A percentile compares a stretch with the other conserved stretches of the same genome.
Conservation (phyloP, 306 rosid species). For the Cercis canadensis region DNA sequence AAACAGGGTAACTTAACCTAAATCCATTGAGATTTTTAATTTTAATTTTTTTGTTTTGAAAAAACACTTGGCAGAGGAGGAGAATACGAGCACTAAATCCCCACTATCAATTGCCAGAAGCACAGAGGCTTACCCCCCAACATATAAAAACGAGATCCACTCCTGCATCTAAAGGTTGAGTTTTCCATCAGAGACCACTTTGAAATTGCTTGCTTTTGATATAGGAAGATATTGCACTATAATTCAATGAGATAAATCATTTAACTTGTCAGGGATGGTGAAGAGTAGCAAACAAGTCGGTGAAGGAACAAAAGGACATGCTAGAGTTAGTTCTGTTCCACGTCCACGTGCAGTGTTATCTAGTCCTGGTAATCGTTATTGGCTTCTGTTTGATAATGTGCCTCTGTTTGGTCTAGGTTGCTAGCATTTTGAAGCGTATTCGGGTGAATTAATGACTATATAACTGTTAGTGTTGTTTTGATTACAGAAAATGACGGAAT, state of each 20-base stretch:
- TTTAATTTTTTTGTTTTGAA: too few species aligned
- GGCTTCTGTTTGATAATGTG: background rate
- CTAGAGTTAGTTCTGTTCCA: constrained; percentile 32
- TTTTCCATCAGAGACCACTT: background rate
- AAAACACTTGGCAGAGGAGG: constrained; percentile 38
- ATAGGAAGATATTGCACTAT: background rate
- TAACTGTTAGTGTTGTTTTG: constrained; percentile 5
- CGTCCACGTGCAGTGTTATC: constrained; percentile 75
- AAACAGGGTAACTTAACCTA: background rate
- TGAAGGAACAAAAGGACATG: constrained; percentile 33
- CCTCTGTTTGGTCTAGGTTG: background rate
- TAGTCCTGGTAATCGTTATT: constrained; percentile 59
- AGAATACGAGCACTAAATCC: constrained; percentile 26
- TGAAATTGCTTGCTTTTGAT: background rate
- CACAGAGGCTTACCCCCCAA: constrained; percentile 42
- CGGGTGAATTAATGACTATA: too few species aligned
- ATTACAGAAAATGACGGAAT: constrained; percentile 61
- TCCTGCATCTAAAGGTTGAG: constrained; percentile 51
- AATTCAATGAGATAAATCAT: background rate
- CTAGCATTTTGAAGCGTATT: background rate
- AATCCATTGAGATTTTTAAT: background rate
- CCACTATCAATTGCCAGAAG: constrained; percentile 36
- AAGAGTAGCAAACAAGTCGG: constrained; percentile 35
- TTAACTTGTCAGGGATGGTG: constrained; percentile 38
- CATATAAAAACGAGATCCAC: constrained; percentile 34